These are phyloP conservation scores for Nicotiana tomentosiformis DNA, from an alignment of 257 asterid genomes.

Conservation along the genomic window DNA sequence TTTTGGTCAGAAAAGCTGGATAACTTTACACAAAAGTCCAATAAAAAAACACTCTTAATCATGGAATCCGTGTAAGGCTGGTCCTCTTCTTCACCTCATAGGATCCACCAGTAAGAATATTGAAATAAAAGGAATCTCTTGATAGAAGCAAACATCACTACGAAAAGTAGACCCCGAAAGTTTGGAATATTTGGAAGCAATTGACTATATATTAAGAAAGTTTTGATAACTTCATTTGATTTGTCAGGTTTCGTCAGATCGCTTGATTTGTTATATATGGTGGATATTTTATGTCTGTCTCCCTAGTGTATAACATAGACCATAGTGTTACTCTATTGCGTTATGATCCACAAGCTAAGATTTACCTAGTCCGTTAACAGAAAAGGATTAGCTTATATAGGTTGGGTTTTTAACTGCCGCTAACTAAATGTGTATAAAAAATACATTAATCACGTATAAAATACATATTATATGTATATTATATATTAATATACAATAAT, in stretches of 20 bases:
- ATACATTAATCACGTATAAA: no score
- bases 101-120: no score
- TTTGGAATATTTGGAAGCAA: background rate
- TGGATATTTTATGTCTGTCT: background rate
- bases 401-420: no score
- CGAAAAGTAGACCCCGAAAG: conserved; percentile 7
- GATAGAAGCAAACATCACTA: conserved; percentile 6
- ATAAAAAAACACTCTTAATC: background rate
- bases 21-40: background rate
- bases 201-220: background rate
- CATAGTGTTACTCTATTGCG: background rate
- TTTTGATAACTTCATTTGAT: background rate
- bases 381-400: no score
- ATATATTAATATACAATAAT: no score
- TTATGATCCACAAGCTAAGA: background rate
- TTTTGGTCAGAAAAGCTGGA: background rate
- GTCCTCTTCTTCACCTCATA: background rate
- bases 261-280: background rate
- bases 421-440: no score
- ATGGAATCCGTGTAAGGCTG: conserved; percentile 16
- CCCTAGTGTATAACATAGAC: background rate
- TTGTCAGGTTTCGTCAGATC: background rate
- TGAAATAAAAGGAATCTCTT: conserved; percentile 3
- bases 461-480: no score
- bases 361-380: background rate